These are phyloP conservation scores for Brassica napus DNA, from an alignment of 345 rosid species.

Conservation along the genomic window Da-Ae NC_063451.1:7708501-7709000, in stretches of 20 bases:
- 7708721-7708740: not conserved
- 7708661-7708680: too few species aligned
- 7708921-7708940: not conserved
- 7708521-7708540: too few species aligned
- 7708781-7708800: not conserved
- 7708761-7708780: not conserved
- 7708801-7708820: not conserved
- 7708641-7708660: too few species aligned
- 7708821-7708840: not conserved
- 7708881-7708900: not conserved
- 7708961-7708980: conserved; percentile 13
- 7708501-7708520: too few species aligned
- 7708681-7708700: too few species aligned
- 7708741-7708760: not conserved
- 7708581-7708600: too few species aligned
- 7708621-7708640: too few species aligned
- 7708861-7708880: not conserved
- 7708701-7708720: too few species aligned
- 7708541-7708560: too few species aligned
- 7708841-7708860: not conserved
- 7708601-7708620: too few species aligned
- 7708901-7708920: not conserved
- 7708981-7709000: conserved; percentile 19
- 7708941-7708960: conserved; percentile 11
- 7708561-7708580: too few species aligned